A percentile compares a stretch with the other conserved stretches of the same genome.
These are phyloP conservation scores for Recurvomyces mirabilis DNA, from an alignment of 495 filamentous ascomycete species.

Conservation along the genomic window DNA sequence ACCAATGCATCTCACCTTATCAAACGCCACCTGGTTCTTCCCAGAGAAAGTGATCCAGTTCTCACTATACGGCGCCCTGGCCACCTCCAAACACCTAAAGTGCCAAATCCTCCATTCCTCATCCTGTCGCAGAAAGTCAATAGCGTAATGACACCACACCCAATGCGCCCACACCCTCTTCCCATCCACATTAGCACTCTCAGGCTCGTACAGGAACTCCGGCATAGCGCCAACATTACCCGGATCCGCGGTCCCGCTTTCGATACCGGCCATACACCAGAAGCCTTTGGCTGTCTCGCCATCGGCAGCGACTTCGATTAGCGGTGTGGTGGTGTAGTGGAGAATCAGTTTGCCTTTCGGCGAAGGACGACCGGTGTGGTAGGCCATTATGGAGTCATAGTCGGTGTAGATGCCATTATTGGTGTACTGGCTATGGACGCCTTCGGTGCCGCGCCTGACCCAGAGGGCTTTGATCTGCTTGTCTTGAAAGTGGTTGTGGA, in stretches of 20 bases:
- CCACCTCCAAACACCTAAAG: background rate
- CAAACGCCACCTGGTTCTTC: background rate
- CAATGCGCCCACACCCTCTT: background rate
- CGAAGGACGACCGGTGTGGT: background rate
- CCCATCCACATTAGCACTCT: background rate
- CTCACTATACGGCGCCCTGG: background rate
- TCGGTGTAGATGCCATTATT: background rate
- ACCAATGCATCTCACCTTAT: too few relatives aligned
- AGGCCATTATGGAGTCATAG: background rate
- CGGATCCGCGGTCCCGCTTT: background rate
- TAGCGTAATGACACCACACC: background rate
- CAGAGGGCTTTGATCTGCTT: background rate
- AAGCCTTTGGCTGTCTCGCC: background rate
- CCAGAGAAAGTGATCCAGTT: background rate
- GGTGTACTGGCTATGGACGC: background rate
- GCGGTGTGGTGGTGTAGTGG: background rate
- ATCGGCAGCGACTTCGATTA: background rate
- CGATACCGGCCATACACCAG: background rate
- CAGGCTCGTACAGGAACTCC: background rate
- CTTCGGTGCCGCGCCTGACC: background rate
- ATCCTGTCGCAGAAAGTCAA: background rate
- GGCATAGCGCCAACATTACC: background rate
- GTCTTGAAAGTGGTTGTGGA: background rate
- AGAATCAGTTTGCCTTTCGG: background rate
- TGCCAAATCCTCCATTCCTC: background rate